Conservation (phyloP, 1,139 yeast species). For the Saccharomycopsis phalli region DNA sequence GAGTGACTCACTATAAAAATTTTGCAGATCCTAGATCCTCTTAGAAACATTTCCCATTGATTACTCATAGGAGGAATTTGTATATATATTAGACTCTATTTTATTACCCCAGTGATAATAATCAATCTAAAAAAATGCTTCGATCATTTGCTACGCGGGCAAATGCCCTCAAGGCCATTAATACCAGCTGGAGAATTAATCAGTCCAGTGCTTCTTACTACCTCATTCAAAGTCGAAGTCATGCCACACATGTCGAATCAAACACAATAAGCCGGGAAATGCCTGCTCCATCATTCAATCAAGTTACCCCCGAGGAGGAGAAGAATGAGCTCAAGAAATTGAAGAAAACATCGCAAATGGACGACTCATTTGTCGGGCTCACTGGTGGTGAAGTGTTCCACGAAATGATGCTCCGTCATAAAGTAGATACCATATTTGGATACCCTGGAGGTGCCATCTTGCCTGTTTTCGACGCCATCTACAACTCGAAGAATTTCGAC, state of each 20-base stretch:
- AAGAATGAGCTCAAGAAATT: conserved; percentile 13
- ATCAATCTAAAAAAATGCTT: conserved; percentile 2
- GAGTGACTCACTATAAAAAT: neutral
- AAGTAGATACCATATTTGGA: conserved; percentile 90
- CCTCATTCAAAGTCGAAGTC: neutral
- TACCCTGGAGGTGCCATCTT: conserved; percentile 98
- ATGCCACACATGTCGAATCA: neutral
- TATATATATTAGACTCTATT: too few species aligned
- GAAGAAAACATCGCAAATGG: conserved; percentile 34
- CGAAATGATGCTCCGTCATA: conserved; percentile 96
- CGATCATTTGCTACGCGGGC: conserved; percentile 1
- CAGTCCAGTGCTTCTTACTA: neutral
- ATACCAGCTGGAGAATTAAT: neutral
- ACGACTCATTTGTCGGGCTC: conserved; percentile 83
- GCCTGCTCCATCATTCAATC: conserved; percentile 25
- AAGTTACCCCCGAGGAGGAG: conserved; percentile 20
- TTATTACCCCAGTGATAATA: too few species aligned
- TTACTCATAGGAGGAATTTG: too few species aligned
- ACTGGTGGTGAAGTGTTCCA: conserved; percentile 98
- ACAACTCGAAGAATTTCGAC: conserved; percentile 79
- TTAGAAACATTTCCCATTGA: neutral
- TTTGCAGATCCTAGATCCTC: neutral
- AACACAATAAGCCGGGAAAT: conserved; percentile 3
- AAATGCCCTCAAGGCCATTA: neutral
- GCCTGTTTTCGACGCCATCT: conserved; percentile 95